Base-by-base conservation (phyloP, 192 early-diverging fungal genomes). In the Ramicandelaber brevisporus region DNA sequence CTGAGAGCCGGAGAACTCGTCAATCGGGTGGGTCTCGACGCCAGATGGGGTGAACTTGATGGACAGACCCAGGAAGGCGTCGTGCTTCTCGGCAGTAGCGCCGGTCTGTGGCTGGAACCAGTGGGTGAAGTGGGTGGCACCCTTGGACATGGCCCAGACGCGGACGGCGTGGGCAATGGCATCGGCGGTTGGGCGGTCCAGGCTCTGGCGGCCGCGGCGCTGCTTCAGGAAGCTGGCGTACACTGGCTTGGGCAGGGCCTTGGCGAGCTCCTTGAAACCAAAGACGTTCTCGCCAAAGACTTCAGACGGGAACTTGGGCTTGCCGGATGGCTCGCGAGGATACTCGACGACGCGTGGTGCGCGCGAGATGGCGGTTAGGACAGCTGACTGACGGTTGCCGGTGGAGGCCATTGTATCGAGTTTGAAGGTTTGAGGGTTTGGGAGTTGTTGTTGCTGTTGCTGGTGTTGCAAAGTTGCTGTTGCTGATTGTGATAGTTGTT, bases 41-140 rank as follows among this genome's bases (percentile, higher is more conserved):
- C 82, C 71, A 23, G 78, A 77, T 32, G 67, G 61, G 37, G 65
- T 66, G 31, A 78, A 76, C 39, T 55, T 70, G 23, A 69, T 69
- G 48, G 82, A 79, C 19, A 98, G 55, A 14, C 75, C 71, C 47
- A 98, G 59, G 68, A 98, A 98, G 28, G 81, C 69, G 64, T 98
- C 93, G 57, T 98, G 93, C 68, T 98, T 98, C 64, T 93, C 88
- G 36, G 93, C 93, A 27, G 93, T 98, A 27, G 81, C 69, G 31
- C 77, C 93, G 8, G 89, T 98, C 64, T 92, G 83, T 43, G 93
- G 93, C 65, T 98, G 93, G 77, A 98, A 98, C 88, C 88, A 95
- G 62, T 98, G 93, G 22, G 88, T 95, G 48, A 88, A 98, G 65
- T 98, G 93, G 23, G 88, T 92, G 29, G 88, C 83, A 25, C 84